These are phyloP conservation scores for Verticillium isaacii DNA, from an alignment of 2,329 filamentous ascomycete genomes.

Conservation along the genomic window DNA sequence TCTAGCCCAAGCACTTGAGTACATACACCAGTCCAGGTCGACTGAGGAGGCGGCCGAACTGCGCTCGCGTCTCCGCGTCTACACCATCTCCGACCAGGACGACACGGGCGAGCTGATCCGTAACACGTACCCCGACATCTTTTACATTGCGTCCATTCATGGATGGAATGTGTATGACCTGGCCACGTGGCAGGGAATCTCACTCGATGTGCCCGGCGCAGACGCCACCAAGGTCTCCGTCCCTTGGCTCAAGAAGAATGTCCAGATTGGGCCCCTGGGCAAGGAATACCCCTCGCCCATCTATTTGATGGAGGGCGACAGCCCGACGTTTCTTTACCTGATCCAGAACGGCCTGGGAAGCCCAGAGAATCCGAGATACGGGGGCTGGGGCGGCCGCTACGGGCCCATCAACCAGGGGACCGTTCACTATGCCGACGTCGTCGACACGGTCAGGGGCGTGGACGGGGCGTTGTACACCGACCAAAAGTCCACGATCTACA, in stretches of 20 bases:
- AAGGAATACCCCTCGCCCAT: slow-evolving; percentile 37
- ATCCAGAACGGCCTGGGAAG: slow-evolving; percentile 42
- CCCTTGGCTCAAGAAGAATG: slow-evolving; percentile 46
- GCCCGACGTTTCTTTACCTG: slow-evolving; percentile 42
- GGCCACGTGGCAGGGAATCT: slow-evolving; percentile 53
- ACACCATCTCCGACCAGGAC: slow-evolving; percentile 55
- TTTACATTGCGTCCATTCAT: slow-evolving; percentile 51
- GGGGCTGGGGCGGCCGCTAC: slow-evolving; percentile 46
- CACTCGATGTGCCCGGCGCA: slow-evolving; percentile 22
- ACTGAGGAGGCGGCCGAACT: slow-evolving; percentile 26
- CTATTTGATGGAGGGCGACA: slow-evolving; percentile 48
- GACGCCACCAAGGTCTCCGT: slow-evolving; percentile 38
- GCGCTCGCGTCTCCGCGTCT: slow-evolving; percentile 38
- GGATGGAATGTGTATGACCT: slow-evolving; percentile 49
- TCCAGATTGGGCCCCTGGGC: slow-evolving; percentile 43
- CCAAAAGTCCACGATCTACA: background rate
- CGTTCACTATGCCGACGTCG: slow-evolving; percentile 1
- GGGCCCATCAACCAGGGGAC: background rate
- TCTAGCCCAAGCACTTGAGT: slow-evolving; percentile 40
- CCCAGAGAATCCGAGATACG: slow-evolving; percentile 38
- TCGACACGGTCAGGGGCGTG: background rate
- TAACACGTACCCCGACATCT: slow-evolving; percentile 43
- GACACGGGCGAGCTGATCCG: slow-evolving; percentile 53
- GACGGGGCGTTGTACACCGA: background rate
- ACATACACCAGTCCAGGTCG: slow-evolving; percentile 26